Conservation (phyloP, 495 filamentous ascomycete genomes). For the Podospora didyma region DNA sequence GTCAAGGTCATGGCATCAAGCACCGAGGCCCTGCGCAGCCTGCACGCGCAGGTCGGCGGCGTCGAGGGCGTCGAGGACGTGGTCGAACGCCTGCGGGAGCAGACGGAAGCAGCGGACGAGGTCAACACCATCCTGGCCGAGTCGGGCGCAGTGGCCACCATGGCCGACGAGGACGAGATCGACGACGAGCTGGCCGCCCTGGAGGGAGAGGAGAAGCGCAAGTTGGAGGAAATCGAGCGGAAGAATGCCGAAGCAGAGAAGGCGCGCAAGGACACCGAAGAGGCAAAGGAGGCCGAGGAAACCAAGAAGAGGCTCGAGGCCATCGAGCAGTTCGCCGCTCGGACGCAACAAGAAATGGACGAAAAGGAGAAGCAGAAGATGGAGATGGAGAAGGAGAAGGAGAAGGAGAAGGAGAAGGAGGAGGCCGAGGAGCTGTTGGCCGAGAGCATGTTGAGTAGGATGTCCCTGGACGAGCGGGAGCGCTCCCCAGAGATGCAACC, state of each 20-base stretch:
- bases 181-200: constrained; percentile 83
- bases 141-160: constrained; percentile 30
- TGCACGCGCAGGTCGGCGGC: constrained; percentile 77
- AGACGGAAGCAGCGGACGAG: constrained; percentile 82
- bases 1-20: constrained; percentile 77
- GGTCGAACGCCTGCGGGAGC: constrained; percentile 67
- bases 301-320: constrained; percentile 35
- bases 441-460: constrained; percentile 28
- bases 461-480: constrained; percentile 33
- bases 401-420: constrained; percentile 1
- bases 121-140: constrained; percentile 72
- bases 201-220: constrained; percentile 61
- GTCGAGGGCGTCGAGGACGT: constrained; percentile 71
- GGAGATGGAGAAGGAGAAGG: background rate
- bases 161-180: constrained; percentile 77
- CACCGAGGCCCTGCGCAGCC: constrained; percentile 59
- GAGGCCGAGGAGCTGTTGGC: constrained; percentile 10
- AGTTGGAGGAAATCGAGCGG: constrained; percentile 48
- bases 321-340: constrained; percentile 32
- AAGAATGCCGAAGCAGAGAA: constrained; percentile 10
- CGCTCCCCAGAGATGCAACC: constrained; percentile 10
- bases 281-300: constrained; percentile 29
- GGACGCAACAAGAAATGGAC: no score
- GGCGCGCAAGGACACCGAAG: constrained; percentile 27
- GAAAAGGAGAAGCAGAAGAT: constrained; percentile 13